Evolutionary conservation across 805 yeast species (phyloP), one percentile per base, ranked within the genome.

Genomic region (Nakazawaea populi): DNA sequence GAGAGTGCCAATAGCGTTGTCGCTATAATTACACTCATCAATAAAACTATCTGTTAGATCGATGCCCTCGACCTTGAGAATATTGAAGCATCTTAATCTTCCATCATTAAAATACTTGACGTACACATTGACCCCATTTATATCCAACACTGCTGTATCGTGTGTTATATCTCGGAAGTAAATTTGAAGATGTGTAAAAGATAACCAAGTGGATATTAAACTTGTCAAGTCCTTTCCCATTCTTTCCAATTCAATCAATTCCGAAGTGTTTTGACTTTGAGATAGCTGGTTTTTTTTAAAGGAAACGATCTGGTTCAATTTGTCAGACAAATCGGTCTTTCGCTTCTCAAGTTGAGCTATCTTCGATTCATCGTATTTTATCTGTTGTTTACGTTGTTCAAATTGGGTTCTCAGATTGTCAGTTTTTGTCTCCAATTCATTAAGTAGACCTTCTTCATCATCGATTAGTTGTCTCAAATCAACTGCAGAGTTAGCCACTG

Each of bases 71-170:
- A 44, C 27, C 18, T 39, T 27, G 38, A 49, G 9, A 9, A 49
- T 49, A 36, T 49, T 39, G 48, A 49, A 49, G 27, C 45, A 38
- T 38, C 52, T 43, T 29, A 39, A 32, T 28, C 48, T 30, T 24
- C 24, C 29, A 39, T 43, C 51, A 11, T 35, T 12, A 31, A 12
- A 42, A 42, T 30, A 36, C 8, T 47, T 24, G 11, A 40, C 18
- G 11, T 12, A 6, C 9, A 47, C 6, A 14, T 31, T 47, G 4
- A 39, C 9, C 2, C 10, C 24, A 5, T 42, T n/a, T n/a, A 42
- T n/a, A 10, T 14, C 32, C 3, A 42, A 4, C n/a, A 31, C 38
- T 5, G 40, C 18, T 41, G n/a, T 34, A 18, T 40, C 27, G 27
- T 31, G 12, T 5, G 14, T 30, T 14, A 42, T 35, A 2, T 47